Percentiles rank a stretch among this genome's conserved stretches.
Conservation (phyloP, 2,329 filamentous ascomycete genomes). For the Pseudogymnoascus sp. region DNA sequence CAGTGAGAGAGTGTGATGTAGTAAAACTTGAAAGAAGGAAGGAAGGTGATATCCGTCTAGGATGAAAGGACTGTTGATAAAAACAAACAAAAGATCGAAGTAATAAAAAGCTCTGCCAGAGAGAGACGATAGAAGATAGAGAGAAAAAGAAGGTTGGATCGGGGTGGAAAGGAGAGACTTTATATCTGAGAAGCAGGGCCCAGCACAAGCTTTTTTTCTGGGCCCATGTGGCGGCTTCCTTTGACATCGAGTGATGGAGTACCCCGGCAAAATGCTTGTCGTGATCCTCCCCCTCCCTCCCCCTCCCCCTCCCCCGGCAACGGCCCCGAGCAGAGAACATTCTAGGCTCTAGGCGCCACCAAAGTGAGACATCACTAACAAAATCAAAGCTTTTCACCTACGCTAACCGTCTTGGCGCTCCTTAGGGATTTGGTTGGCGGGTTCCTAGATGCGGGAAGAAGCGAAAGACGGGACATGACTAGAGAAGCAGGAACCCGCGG, state of each 20-base stretch:
- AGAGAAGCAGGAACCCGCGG: background rate
- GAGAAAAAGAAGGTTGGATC: background rate
- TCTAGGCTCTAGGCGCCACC: background rate
- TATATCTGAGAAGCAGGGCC: background rate
- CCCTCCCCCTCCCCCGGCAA: background rate
- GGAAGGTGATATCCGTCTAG: background rate
- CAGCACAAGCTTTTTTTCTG: background rate
- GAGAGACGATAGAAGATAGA: background rate
- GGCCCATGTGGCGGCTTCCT: background rate
- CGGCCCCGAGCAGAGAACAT: background rate
- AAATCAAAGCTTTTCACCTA: background rate
- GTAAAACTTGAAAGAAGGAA: background rate
- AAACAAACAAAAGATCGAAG: background rate
- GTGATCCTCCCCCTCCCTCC: background rate
- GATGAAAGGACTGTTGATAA: background rate
- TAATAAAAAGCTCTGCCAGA: background rate
- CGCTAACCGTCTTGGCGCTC: background rate
- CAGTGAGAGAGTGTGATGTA: background rate
- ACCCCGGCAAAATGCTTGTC: background rate
- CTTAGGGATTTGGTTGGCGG: background rate
- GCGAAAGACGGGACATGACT: background rate
- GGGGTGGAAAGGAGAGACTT: background rate
- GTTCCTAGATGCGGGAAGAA: background rate
- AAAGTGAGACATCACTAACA: background rate
- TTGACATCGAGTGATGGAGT: background rate